Evolutionary conservation across 352 stramenopile species (phyloP).

Genomic region (Pythium pyrilobum): DNA sequence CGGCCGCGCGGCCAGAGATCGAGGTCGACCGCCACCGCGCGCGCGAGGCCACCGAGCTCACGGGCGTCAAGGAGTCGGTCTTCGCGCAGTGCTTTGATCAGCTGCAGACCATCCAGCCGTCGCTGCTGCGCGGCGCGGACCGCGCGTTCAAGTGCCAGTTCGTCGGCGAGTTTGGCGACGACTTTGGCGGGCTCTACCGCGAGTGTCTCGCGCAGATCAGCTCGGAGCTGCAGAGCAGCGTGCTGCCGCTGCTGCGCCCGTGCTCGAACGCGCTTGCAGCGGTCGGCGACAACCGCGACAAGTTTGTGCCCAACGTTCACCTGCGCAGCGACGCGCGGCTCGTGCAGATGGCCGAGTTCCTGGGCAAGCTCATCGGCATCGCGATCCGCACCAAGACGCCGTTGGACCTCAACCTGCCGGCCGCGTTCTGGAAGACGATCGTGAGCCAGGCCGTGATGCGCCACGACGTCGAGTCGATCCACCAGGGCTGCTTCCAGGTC

Average conservation of each 20-base stretch:
- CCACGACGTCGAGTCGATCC: constrained; percentile 81
- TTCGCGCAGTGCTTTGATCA: constrained; percentile 87
- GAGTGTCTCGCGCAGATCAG: constrained; percentile 88
- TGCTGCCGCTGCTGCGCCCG: constrained; percentile 81
- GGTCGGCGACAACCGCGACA: constrained; percentile 87
- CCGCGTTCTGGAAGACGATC: constrained; percentile 92
- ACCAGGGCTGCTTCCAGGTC: constrained; percentile 81
- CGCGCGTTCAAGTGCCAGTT: constrained; percentile 92
- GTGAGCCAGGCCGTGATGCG: constrained; percentile 69
- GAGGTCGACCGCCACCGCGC: constrained; percentile 81
- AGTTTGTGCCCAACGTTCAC: constrained; percentile 75
- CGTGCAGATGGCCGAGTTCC: constrained; percentile 90
- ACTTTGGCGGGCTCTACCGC: constrained; percentile 88
- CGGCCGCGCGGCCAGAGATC: constrained; percentile 73
- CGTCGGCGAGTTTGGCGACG: constrained; percentile 87
- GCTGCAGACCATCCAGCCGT: constrained; percentile 80
- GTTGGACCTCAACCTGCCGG: constrained; percentile 88
- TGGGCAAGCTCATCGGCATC: constrained; percentile 93
- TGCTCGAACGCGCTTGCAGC: constrained; percentile 85
- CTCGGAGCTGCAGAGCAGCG: constrained; percentile 77
- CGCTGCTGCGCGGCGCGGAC: constrained; percentile 72
- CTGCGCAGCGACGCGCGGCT: constrained; percentile 40
- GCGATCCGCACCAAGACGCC: constrained; percentile 91
- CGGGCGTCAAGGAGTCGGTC: constrained; percentile 62
- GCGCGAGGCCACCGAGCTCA: constrained; percentile 51